Evolutionary conservation across 75 land plant species (phyloP).

Genomic region (Isoetes taiwanensis): DNA sequence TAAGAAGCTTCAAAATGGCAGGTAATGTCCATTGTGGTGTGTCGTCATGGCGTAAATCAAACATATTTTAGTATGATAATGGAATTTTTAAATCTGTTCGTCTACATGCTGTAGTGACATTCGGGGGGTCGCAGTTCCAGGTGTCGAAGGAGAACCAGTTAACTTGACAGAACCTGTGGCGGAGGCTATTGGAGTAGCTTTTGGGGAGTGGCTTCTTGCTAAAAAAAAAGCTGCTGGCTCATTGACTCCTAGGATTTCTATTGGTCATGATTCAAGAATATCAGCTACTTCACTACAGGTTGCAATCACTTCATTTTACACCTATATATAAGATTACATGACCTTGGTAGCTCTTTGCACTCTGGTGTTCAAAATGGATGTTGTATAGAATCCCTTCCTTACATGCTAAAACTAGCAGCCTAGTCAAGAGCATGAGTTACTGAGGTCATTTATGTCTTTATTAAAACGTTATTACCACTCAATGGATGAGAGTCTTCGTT

Average conservation of each 20-base stretch:
- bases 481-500: too few relatives aligned
- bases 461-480: too few relatives aligned
- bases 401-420: too few relatives aligned
- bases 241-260: conserved; percentile 41
- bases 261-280: conserved; percentile 95
- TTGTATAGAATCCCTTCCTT: neutral
- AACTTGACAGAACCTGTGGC: conserved; percentile 71
- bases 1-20: conserved; percentile 93
- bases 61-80: neutral
- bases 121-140: conserved; percentile 85
- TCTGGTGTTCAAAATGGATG: neutral
- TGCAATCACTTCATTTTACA: neutral
- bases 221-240: conserved; percentile 50
- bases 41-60: neutral
- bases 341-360: too few relatives aligned
- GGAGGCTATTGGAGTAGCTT: conserved; percentile 87
- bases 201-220: conserved; percentile 75
- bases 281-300: conserved; percentile 73
- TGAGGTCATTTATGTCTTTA: too few relatives aligned
- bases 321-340: neutral
- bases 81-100: neutral
- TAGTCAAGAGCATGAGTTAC: too few relatives aligned
- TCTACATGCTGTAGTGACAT: conserved; percentile 56
- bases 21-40: conserved; percentile 18
- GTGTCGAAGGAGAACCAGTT: conserved; percentile 93